Evolutionary conservation across 441 rosid genomes (phyloP), one percentile per base, ranked within the genome.

Genomic region (Flueggea neowawraea): DNA sequence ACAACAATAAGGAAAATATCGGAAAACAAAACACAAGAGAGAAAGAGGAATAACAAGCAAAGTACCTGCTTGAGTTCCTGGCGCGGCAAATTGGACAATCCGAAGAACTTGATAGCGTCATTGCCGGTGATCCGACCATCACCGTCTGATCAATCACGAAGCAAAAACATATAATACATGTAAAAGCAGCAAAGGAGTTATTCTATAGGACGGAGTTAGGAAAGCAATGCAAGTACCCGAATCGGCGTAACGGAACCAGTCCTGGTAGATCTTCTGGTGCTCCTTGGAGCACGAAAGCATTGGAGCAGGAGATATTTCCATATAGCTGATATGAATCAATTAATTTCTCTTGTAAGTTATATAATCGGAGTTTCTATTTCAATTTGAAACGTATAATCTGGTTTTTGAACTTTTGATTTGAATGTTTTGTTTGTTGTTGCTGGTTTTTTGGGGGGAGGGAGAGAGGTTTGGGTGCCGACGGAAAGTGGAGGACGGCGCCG

Each of bases 91-190:
- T 81, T 88, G 3, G 96, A 87, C 86, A 91, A 70, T 50, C 82
- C 70, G 54, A 94, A 91, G 80, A 95, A 89, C 66, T 86, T 85
- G n/a, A 78, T 86, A 39, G 97, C 99, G 58, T 95, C 99, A 69
- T 56, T 78, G 13, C 97, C 99, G 12, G 97, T 89, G 33, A 95
- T 81, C 65, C 97, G 85, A 6, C 92, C 95, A 73, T 91, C 97
- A 4, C 86, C 81, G 63, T 91, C 97, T 94, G 72, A 39, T 51
- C 51, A 66, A 65, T 14, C 15, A 66, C 44, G 52, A 45, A 32
- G 5, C 9, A 15, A 6, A 50, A 9, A 28, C 32, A 39, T 8
- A 12, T 6, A 12, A 12, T 44, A 4, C 12, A 12, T 12, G 28
- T 41, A 16, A 2, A 36, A 47, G 4, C 4, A 16, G 48, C 12